Conservation (phyloP, 805 yeast species). For the Danielia reshetovae region DNA sequence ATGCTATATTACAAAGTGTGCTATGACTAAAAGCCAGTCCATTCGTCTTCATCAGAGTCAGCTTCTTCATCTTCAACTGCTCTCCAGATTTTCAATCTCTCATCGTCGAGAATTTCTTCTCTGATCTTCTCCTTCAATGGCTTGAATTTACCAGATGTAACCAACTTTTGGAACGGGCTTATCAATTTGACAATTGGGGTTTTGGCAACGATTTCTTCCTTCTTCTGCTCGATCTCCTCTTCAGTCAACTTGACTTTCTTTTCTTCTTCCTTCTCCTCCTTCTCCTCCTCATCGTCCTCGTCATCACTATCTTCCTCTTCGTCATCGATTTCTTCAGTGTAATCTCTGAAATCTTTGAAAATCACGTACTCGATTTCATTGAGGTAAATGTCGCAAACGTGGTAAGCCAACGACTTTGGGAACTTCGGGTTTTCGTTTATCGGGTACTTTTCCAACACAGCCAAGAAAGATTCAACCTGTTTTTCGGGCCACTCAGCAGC, state of each 20-base stretch:
- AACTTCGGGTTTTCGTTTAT: slow-evolving; percentile 56
- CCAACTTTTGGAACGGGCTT: slow-evolving; percentile 56
- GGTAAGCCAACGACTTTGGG: slow-evolving; percentile 78
- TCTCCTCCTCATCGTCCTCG: slow-evolving; percentile 31
- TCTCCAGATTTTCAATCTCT: slow-evolving; percentile 64
- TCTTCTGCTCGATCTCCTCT: slow-evolving; percentile 20
- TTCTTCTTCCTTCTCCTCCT: slow-evolving; percentile 4
- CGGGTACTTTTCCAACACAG: slow-evolving; percentile 41
- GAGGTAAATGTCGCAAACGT: slow-evolving; percentile 74
- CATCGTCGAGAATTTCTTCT: slow-evolving; percentile 64
- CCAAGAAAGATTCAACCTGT: slow-evolving; percentile 43
- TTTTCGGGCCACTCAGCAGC: slow-evolving; percentile 47
- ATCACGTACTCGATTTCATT: slow-evolving; percentile 78
- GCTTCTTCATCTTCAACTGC: slow-evolving; percentile 30
- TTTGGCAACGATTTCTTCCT: slow-evolving; percentile 30
- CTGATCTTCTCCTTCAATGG: slow-evolving; percentile 61
- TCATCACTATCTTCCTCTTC: slow-evolving; percentile 24
- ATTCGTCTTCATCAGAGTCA: slow-evolving; percentile 21
- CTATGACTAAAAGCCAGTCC: slow-evolving; percentile 18
- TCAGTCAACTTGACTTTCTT: slow-evolving; percentile 9
- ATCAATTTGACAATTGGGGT: slow-evolving; percentile 56
- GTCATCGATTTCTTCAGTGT: slow-evolving; percentile 36
- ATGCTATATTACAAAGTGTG: slow-evolving; percentile 7
- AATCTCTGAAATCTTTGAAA: slow-evolving; percentile 43
- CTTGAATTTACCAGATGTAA: slow-evolving; percentile 49